Evolutionary conservation across 2,329 filamentous ascomycete genomes (phyloP), one percentile per base, ranked within the genome.

Genomic region (Endothia cerciana): DNA sequence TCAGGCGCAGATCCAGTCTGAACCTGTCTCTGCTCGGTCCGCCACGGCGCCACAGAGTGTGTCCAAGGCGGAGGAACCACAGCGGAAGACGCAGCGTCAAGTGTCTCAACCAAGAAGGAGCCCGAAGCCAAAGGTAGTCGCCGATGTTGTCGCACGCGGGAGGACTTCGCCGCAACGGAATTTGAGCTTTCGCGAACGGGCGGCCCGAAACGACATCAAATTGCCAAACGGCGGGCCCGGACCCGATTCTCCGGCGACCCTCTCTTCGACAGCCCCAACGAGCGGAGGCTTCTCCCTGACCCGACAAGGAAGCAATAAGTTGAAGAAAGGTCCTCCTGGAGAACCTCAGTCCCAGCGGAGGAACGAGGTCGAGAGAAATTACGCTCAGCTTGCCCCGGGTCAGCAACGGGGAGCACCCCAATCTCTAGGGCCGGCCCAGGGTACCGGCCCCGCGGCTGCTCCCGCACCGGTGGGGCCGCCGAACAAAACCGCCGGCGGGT

Each of bases 141-240:
- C 58, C 15, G 62, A 69, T 5, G 70, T 73, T 17, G 70, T 70
- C n/a, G 72, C 62, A 63, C 64, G 69, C 56, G 49, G 70, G n/a
- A 73, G 77, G 10, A 76, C 74, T 17, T 71, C 81, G 19, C 83
- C 84, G 3, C 82, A 84, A 72, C 82, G 85, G 60, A 86, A 86
- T 61, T 72, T 87, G 49, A 89, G 86, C 74, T 86, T 87, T 74
- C 84, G 85, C n/a, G 86, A 89, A 69, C 82, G 85, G 62, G 80
- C 86, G 7, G 80, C 78, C 2, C 80, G 78, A 67, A 79, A 80
- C 59, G 81, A 83, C 25, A 70, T 79, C 49, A 74, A 75, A 19
- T 69, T 78, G 11, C 75, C 78, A 2, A 74, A 71, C 33, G 73
- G 68, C 11, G 70, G 63, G 43, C 60, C 55, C 10, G 70, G 63